Base-by-base conservation (phyloP, 371 early-diverging fungal species). In the Parasitella parasitica region DNA sequence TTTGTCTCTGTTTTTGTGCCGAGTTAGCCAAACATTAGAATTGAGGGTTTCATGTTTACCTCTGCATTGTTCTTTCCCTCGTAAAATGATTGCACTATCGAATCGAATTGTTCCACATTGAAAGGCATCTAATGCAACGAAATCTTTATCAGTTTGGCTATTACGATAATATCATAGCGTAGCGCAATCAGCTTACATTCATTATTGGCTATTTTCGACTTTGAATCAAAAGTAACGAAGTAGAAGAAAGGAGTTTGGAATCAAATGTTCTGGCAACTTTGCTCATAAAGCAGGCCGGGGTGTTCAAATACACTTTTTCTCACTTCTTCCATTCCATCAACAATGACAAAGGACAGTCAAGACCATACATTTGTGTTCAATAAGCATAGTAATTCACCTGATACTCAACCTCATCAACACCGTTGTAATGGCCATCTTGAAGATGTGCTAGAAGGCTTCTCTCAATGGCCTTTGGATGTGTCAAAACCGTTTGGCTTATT, bases 1-100 rank as follows among this genome's bases (percentile, higher is more conserved):
- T 76, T 61, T 82, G 81, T 83, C 88, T 90, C 93, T 94, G 76
- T 34, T 2, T 35, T 34, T 8, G 13, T 6, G 5, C 46, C 16
- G 6, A 15, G 22, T 32, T 8, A 27, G 15, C 11, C 20, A 20
- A 41, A 9, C 24, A 22, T 11, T 48, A n/a, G n/a, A n/a, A n/a
- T n/a, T n/a, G n/a, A n/a, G n/a, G n/a, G n/a, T 22, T 15, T 4
- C 13, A 20, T 34, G 7, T 5, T 28, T 53, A 61, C 54, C 27
- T 20, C 48, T 1, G 43, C n/a, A 30, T 28, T 32, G 22, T 38
- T 37, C 13, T n/a, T 56, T 24, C 66, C 66, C 52, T 66, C 66
- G 46, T 66, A 66, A 60, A 66, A 66, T 4, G 51, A 2, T 46
- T 60, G 55, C 5, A 60, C 57, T 7, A 36, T 22, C 4, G 30